Base-by-base conservation (phyloP, 108 stramenopile genomes). In the Conticribra guillardii region DNA sequence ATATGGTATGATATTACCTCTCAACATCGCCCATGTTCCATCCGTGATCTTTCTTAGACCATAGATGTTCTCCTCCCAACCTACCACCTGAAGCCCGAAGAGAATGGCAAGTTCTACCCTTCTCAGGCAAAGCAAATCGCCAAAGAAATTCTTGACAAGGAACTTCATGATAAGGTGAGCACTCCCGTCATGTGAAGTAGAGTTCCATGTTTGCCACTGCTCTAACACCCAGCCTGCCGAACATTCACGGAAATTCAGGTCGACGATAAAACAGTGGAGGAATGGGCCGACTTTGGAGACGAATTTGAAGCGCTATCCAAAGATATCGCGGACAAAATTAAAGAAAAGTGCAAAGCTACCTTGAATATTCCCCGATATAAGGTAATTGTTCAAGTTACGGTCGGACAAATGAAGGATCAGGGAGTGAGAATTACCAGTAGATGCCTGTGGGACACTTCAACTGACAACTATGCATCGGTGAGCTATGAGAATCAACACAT, bases 361-460 rank as follows among this genome's bases (percentile, higher is more conserved):
- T 61, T 86, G 37, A 26, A 85, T 47, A 60, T 76, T 32, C 82
- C 84, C 22, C 80, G 89, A 28, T 88, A 85, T 46, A 90, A 90
- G 45, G 58, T 89, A 4, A 44, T 89, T 22, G 86, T 85, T 15
- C 89, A 90, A 46, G 86, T 87, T 4, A 87, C 84, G 2, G 71
- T 89, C 55, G 89, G 89, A 4, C 68, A 87, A 61, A 82, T 64
- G 69, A 85, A 86, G 56, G 85, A 89, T 52, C 89, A 90, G 55
- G 87, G 89, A 2, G 83, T 85, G 41, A 57, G 59, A 41, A 86
- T 90, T 33, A 82, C 87, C 0, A 87, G 85, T 27, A 75, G 87
- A 1, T 90, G 89, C 58, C 57, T 90, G 0, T 90, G 89, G 89
- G 87, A 90, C 49, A 82, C 85, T 0, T 47, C 80, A 0, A 89